Evolutionary conservation across 352 stramenopile genomes (phyloP), one percentile per base, ranked within the genome.

Genomic region (Phytophthora hybrid): DNA sequence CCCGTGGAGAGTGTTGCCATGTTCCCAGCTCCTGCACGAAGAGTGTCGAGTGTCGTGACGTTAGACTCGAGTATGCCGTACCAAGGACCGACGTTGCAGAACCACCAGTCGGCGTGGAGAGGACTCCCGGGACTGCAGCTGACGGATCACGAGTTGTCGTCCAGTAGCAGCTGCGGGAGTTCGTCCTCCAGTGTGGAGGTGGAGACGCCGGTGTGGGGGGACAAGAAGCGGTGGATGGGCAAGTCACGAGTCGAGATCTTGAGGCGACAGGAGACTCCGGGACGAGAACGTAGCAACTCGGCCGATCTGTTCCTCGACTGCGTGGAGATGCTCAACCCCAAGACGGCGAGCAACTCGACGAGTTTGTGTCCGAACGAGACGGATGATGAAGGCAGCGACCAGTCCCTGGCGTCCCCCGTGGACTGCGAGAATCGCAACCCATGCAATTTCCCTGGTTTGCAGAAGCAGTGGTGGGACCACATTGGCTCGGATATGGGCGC

Each of bases 291-390:
- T 34, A 95, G 88, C 66, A 82, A 95, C 69, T 93, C 86, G 47
- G 85, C 83, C 31, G 87, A 95, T 69, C 77, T 95, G n/a, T 95
- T 95, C 66, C 76, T 95, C 19, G 87, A 93, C 73, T 95, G 87
- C 53, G 79, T 95, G 23, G 69, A 93, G 52, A 74, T 93, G 70
- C 76, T 93, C 26, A 91, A 87, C 4, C 74, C 71, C 13, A 85
- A 88, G 39, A 39, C 86, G 62, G 18, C n/a, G 41, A 63, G 6
- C 29, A 73, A 19, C 14, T 18, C 5, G 5, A 4, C n/a, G 41
- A 19, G 16, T 9, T 18, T 49, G 41, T 19, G 11, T 0, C 51
- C 32, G 19, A 77, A 77, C 29, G 74, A 80, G 39, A 77, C 69
- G 2, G 69, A 80, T 19, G 69, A 80, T 44, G 74, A 77, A 77